phyloP scores from a whole-genome alignment of 2,329 filamentous ascomycete genomes.

The Aspergillus brasiliensis region DNA sequence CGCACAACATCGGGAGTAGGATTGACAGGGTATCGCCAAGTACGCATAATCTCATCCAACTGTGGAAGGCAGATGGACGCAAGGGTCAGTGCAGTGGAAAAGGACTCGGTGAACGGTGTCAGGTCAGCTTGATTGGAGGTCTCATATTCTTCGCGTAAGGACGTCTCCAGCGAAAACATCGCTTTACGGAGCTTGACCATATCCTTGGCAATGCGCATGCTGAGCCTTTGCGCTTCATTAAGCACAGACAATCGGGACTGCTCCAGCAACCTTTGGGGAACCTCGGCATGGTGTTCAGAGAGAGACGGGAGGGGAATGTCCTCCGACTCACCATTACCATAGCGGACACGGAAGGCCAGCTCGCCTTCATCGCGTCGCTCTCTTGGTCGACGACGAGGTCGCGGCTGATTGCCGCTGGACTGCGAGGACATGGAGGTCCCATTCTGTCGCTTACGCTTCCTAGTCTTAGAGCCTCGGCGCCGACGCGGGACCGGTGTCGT shows the following conservation, averaged over 20 bases:
- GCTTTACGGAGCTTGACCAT: conserved; percentile 57
- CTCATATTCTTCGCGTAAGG: conserved; percentile 34
- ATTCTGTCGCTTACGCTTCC: conserved; percentile 61
- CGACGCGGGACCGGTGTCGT: conserved; percentile 31
- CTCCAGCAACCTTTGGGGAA: conserved; percentile 40
- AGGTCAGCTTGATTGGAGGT: conserved; percentile 29
- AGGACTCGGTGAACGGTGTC: conserved; percentile 39
- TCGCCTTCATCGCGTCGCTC: conserved; percentile 43
- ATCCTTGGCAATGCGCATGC: conserved; percentile 58
- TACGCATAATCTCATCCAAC: conserved; percentile 58
- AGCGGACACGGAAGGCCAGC: conserved; percentile 58
- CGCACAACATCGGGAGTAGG: conserved; percentile 55
- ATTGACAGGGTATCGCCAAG: conserved; percentile 63
- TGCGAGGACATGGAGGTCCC: conserved; percentile 47
- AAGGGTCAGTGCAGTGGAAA: conserved; percentile 46
- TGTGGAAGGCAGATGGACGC: conserved; percentile 54
- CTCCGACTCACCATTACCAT: conserved; percentile 62
- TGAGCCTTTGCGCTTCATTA: conserved; percentile 54
- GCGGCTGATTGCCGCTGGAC: conserved; percentile 48
- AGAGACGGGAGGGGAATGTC: conserved; percentile 54
- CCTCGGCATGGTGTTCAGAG: conserved; percentile 25
- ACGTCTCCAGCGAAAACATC: conserved; percentile 55
- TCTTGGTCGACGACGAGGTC: conserved; percentile 52
- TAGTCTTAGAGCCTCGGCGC: conserved; percentile 41
- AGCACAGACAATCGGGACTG: conserved; percentile 50